Conservation (phyloP, 768 basidiomycete species). For the Russula foetens region DNA sequence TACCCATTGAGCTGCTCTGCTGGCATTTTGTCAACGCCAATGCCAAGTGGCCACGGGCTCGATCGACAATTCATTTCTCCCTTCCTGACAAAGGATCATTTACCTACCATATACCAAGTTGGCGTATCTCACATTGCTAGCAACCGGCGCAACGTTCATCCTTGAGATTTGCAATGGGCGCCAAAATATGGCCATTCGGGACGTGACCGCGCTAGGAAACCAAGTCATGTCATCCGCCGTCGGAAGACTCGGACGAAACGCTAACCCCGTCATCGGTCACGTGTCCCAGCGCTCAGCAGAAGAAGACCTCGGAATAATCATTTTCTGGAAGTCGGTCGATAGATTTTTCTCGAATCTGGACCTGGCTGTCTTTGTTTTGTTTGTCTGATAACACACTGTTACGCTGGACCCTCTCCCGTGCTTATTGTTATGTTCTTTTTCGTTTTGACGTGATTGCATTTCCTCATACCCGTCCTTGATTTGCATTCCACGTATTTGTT, state of each 20-base stretch:
- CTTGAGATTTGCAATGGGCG: too few species aligned
- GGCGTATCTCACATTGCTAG: background rate
- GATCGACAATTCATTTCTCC: background rate
- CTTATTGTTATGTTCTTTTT: background rate
- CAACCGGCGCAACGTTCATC: background rate
- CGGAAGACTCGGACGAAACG: background rate
- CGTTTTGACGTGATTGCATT: background rate
- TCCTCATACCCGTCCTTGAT: background rate
- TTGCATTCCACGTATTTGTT: background rate
- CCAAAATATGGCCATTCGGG: too few species aligned
- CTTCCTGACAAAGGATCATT: background rate
- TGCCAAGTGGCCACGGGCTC: background rate
- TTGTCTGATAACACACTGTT: background rate
- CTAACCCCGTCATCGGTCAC: background rate
- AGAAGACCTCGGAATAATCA: background rate
- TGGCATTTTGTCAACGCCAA: background rate
- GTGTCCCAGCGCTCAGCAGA: background rate
- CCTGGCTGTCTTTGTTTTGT: background rate
- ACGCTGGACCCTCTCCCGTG: background rate
- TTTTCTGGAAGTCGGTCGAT: constrained; percentile 1
- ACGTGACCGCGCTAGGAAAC: background rate
- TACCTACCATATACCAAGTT: background rate
- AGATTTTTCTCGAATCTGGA: background rate
- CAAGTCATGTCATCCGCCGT: too few species aligned
- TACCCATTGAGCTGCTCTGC: background rate